Conservation (phyloP, 805 yeast genomes). For the Candida piceae region DNA sequence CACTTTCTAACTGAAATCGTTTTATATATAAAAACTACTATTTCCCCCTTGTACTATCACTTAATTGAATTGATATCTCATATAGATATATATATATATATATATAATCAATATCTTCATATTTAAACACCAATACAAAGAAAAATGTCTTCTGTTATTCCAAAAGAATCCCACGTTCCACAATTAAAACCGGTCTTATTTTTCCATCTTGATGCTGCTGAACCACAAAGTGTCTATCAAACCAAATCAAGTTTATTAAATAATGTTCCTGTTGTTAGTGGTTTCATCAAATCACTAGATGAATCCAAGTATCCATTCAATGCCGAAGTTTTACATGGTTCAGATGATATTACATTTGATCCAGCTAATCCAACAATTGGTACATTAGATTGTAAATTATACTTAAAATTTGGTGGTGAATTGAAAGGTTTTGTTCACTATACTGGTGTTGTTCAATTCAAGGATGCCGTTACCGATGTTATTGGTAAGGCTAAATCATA, state of each 20-base stretch:
- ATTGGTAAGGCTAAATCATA: slow-evolving; percentile 26
- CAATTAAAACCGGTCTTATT: slow-evolving; percentile 33
- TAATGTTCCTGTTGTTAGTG: slow-evolving; percentile 30
- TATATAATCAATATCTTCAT: background rate
- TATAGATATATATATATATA: background rate
- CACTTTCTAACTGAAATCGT: too few species aligned
- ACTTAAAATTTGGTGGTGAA: slow-evolving; percentile 32
- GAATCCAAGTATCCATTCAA: slow-evolving; percentile 34
- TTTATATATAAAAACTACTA: too few species aligned
- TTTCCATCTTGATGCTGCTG: slow-evolving; percentile 32
- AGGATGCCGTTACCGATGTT: slow-evolving; percentile 33
- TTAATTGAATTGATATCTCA: too few species aligned
- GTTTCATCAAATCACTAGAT: slow-evolving; percentile 35
- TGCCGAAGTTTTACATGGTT: slow-evolving; percentile 34
- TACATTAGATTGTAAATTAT: slow-evolving; percentile 44
- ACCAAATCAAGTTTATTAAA: slow-evolving; percentile 25
- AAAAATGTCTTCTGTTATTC: slow-evolving; percentile 6
- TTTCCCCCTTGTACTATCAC: too few species aligned
- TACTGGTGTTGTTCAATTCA: slow-evolving; percentile 42
- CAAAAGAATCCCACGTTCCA: slow-evolving; percentile 17
- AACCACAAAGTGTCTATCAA: slow-evolving; percentile 26
- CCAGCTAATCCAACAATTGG: slow-evolving; percentile 25
- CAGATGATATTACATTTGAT: slow-evolving; percentile 42
- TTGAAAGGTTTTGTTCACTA: slow-evolving; percentile 40
- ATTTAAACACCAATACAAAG: background rate